phyloP scores from a whole-genome alignment of 257 asterid species.

The Buddleja alternifolia region DNA sequence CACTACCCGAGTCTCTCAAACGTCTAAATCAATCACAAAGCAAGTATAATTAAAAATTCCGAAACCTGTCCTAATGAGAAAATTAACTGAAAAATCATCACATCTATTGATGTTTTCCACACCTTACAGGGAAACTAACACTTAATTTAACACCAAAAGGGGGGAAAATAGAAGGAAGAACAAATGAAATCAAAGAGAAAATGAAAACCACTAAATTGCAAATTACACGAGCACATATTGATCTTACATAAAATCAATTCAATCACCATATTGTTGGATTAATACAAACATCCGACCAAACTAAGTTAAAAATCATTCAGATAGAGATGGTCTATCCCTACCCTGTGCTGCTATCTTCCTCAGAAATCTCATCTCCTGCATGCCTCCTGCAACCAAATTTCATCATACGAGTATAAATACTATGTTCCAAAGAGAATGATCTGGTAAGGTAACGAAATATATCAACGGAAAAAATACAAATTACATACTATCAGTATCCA shows the following conservation, averaged over 20 bases:
- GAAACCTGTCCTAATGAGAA: too few relatives aligned
- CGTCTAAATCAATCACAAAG: too few relatives aligned
- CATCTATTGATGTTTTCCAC: too few relatives aligned
- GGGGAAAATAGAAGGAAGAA: neutral
- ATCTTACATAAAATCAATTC: conserved; percentile 32
- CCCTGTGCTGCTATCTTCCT: conserved; percentile 32
- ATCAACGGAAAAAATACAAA: too few relatives aligned
- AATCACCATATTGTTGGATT: conserved; percentile 7
- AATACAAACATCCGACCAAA: conserved; percentile 3
- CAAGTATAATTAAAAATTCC: too few relatives aligned
- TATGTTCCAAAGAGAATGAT: too few relatives aligned
- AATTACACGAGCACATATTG: conserved; percentile 36
- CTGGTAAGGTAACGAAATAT: too few relatives aligned
- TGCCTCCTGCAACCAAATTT: conserved; percentile 43
- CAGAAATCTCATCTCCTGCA: conserved; percentile 39
- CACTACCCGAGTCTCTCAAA: too few relatives aligned
- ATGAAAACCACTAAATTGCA: conserved; percentile 27
- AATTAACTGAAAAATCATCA: too few relatives aligned
- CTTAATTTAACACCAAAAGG: neutral
- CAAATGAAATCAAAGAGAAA: conserved; percentile 5
- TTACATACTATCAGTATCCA: too few relatives aligned
- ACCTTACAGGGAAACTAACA: neutral
- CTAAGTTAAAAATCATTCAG: conserved; percentile 16
- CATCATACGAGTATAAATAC: neutral
- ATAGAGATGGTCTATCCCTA: conserved; percentile 26